Evolutionary conservation across 768 basidiomycete genomes (phyloP).

Genomic region (Tricholoma hemisulphureum): DNA sequence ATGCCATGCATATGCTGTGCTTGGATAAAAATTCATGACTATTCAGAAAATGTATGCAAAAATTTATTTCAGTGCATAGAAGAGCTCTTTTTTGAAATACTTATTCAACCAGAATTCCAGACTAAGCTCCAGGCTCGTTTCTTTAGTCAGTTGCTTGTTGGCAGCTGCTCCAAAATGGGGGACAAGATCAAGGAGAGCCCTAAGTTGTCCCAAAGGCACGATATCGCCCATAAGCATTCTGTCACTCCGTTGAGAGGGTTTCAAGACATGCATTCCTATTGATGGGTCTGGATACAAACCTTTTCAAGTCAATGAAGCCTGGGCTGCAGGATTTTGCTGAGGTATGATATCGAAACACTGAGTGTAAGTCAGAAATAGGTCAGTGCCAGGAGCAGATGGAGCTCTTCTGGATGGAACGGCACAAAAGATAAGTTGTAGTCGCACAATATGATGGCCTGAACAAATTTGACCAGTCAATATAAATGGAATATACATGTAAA

Average conservation of each 20-base stretch:
- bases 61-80: conserved; percentile 1
- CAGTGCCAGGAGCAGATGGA: neutral
- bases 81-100: neutral
- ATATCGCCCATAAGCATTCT: neutral
- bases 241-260: neutral
- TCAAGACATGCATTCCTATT: neutral
- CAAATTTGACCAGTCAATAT: neutral
- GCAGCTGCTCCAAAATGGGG: neutral
- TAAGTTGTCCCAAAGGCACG: neutral
- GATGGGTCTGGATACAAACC: neutral
- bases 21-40: neutral
- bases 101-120: conserved; percentile 4
- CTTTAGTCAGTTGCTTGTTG: neutral
- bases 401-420: neutral
- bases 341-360: conserved; percentile 4
- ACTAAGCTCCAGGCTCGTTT: neutral
- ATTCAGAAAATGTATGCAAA: neutral
- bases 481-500: neutral
- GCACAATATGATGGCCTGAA: conserved; percentile 1
- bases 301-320: neutral
- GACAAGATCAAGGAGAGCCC: neutral
- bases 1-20: neutral
- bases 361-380: neutral
- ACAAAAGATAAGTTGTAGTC: neutral
- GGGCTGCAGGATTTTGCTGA: neutral